Percentiles rank a stretch among this genome's conserved stretches.
Conservation (phyloP, 2,329 filamentous ascomycete species). For the Calonectria hawksworthii region DNA sequence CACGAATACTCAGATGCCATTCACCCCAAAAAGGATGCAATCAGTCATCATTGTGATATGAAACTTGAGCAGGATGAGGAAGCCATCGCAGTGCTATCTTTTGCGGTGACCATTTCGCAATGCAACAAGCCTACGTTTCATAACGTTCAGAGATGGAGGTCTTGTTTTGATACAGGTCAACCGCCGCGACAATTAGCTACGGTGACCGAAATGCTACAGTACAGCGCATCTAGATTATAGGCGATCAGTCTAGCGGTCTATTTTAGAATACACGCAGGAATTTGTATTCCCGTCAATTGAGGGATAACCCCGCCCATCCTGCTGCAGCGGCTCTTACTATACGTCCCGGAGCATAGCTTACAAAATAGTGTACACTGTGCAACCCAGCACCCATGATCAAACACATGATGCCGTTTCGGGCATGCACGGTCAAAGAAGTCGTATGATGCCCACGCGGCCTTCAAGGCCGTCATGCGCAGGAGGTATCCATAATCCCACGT, state of each 20-base stretch:
- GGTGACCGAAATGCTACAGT: background rate
- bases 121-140: background rate
- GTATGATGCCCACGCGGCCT: slow-evolving; percentile 17
- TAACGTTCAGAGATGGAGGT: background rate
- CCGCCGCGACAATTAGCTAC: background rate
- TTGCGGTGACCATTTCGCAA: background rate
- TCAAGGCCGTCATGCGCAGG: background rate
- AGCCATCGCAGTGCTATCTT: background rate
- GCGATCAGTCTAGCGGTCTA: background rate
- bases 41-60: background rate
- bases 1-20: background rate
- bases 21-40: background rate
- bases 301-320: background rate
- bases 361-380: slow-evolving; percentile 8
- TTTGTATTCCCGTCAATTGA: background rate
- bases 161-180: background rate
- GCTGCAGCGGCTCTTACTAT: background rate
- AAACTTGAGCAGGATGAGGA: background rate
- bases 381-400: slow-evolving; percentile 11
- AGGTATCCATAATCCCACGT: background rate
- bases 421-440: slow-evolving; percentile 18
- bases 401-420: slow-evolving; percentile 19
- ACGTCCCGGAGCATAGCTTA: background rate
- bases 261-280: background rate
- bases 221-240: background rate